Evolutionary conservation across 257 asterid species (phyloP), one percentile per base, ranked within the genome.

Genomic region (Nicotiana sylvestris): DNA sequence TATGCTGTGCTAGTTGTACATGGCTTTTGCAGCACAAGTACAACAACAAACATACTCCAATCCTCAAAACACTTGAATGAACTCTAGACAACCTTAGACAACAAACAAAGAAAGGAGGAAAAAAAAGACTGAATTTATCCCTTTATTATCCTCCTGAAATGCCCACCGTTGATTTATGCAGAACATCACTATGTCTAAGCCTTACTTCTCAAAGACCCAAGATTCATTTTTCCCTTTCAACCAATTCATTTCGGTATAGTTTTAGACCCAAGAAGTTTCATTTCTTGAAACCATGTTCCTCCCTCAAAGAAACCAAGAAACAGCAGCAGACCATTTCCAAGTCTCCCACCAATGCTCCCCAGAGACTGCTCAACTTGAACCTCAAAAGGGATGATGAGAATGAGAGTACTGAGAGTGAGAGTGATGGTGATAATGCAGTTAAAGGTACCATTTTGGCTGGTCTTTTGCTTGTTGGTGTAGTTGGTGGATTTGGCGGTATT

Each of bases 401-500:
- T 61, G 88, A 77, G 49, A 74, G 51, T 72, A 69, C 7, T 62
- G 88, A 66, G 43, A 86, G 76, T 58, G 90, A 57, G 5, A 87
- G 67, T 7, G 90, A 85, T 29, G 90, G 84, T 53, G 91, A 82
- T 39, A 46, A 88, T 77, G 98, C 98, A 6, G 56, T 95, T 39
- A 94, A 91, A 89, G 98, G 99, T 81, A 90, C 97, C 82, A 88
- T 95, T 81, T 87, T 87, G 86, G 88, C 90, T 69, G 88, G 86
- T 16, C 84, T 87, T 85, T 77, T 87, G 82, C 83, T 87, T 83
- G 66, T 87, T 2, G 90, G 88, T 62, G 88, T 91, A 62, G 94
- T 94, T 86, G 99, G 99, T 67, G 98, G 99, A 3, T 92, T 92
- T 80, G 99, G 97, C 33, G 56, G 89, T 30, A 88, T 88, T 83